Percentiles rank a stretch among this genome's conserved stretches.
Conservation (phyloP, 139 green algal genomes). For the Nannochloris sp. region DNA sequence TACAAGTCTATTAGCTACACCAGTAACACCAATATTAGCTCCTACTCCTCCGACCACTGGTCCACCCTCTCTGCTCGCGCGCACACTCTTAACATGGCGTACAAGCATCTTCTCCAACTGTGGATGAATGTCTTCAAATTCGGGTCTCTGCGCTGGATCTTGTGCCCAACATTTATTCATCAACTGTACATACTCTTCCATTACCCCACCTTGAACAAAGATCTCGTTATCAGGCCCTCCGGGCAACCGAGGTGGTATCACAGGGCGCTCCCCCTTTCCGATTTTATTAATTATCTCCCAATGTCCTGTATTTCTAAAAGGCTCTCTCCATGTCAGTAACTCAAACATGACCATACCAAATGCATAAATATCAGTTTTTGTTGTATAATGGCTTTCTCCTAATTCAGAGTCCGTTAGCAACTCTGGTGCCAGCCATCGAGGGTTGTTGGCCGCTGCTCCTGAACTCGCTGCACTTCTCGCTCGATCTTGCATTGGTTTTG, state of each 20-base stretch:
- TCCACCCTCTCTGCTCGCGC: too few species aligned
- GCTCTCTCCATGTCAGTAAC: background rate
- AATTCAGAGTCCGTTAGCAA: background rate
- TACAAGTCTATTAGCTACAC: too few species aligned
- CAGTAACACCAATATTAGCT: too few species aligned
- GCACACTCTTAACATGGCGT: too few species aligned
- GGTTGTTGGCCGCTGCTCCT: background rate
- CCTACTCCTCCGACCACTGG: too few species aligned
- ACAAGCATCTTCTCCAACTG: background rate
- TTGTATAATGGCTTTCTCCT: too few species aligned
- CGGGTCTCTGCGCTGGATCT: conserved; percentile 28
- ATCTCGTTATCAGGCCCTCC: conserved; percentile 1
- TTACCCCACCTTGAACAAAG: background rate
- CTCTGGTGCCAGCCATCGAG: conserved; percentile 9
- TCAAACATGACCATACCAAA: conserved; percentile 13
- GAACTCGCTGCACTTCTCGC: background rate
- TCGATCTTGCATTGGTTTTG: background rate
- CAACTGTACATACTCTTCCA: background rate
- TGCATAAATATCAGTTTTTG: conserved; percentile 10
- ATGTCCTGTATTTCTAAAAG: background rate
- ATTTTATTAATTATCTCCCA: background rate
- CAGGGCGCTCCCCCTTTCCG: background rate
- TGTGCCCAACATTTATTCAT: conserved; percentile 18
- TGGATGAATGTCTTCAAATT: conserved; percentile 47
- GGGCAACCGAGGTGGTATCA: background rate